phyloP scores from a whole-genome alignment of 768 basidiomycete species.

The Russula griseocarnosa region DNA sequence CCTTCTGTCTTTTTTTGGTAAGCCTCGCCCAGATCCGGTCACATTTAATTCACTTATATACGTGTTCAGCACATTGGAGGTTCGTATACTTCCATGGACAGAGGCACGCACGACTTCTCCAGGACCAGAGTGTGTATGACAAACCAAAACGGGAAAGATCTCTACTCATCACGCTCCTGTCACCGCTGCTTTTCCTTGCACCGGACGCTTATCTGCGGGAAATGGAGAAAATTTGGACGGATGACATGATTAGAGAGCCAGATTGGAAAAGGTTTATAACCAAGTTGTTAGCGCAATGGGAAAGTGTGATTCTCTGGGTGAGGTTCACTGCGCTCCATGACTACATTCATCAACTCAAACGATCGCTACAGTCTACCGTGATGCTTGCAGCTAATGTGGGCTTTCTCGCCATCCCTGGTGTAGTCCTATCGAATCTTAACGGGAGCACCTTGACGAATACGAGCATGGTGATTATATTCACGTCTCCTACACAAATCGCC shows the following conservation, averaged over 20 bases:
- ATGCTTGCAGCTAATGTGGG: conserved; percentile 37
- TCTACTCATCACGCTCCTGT: conserved; percentile 15
- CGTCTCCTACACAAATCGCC: background rate
- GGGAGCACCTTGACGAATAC: background rate
- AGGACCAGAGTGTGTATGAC: conserved; percentile 10
- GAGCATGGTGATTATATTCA: background rate
- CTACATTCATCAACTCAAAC: background rate
- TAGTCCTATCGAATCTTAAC: conserved; percentile 18
- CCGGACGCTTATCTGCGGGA: conserved; percentile 20
- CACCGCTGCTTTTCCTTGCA: conserved; percentile 19
- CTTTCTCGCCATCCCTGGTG: conserved; percentile 38
- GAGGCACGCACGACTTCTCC: conserved; percentile 16
- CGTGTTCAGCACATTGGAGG: conserved; percentile 20
- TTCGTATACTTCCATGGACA: conserved; percentile 27
- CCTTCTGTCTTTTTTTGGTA: conserved; percentile 23
- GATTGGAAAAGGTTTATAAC: conserved; percentile 18
- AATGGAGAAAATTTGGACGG: conserved; percentile 15
- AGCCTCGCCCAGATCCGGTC: background rate
- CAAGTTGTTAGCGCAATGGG: conserved; percentile 15
- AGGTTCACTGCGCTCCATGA: background rate
- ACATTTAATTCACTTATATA: background rate
- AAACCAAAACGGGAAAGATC: conserved; percentile 1
- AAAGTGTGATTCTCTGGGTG: conserved; percentile 18
- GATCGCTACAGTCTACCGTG: conserved; percentile 33
- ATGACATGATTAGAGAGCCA: conserved; percentile 13